Base-by-base conservation (phyloP, 2,329 filamentous ascomycete species). In the Colletotrichum higginsianum region DNA sequence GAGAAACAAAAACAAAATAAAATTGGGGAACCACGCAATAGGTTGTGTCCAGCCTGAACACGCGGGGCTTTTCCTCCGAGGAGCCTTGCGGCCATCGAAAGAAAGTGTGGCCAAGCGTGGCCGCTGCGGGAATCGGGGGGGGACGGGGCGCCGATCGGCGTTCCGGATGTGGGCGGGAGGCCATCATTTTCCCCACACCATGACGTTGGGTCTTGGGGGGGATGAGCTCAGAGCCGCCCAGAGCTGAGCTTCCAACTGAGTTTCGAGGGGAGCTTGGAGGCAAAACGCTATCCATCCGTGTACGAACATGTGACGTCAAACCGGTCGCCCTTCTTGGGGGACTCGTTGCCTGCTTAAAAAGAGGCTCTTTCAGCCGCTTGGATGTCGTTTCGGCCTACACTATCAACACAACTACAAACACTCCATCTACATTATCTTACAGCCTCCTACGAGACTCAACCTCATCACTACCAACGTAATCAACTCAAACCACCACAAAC, bases 31-130 rank as follows among this genome's bases (percentile, higher is more conserved):
- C 30, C 30, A 1, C 30, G 7, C 7, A 30, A 30, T 7, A 30
- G 30, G 30, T 30, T 30, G 30, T 58, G 7, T 30, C 30, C 13
- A 13, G 26, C 23, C 61, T n/a, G 38, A 42, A n/a, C 66, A 66
- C 53, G 61, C 67, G 67, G 67, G 67, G 21, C 55, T 21, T 58
- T 66, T 66, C 53, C 67, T 70, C 67, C 67, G 67, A 49, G 6
- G 40, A 7, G 23, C 12, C 50, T 8, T 23, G n/a, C 9, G 26
- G 44, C 13, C 18, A 6, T 7, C 16, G n/a, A 13, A 15, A 11
- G 23, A 4, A 23, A 23, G 8, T 1, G 23, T 13, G 57, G 57
- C 5, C 15, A 26, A 42, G n/a, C 30, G 53, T 35, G 53, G 23
- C 30, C 6, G 53, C 23, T 46, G 15, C 40, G 44, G 23, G 18